Base-by-base conservation (phyloP, 345 rosid genomes). In the Eucalyptus pauciflora region DNA sequence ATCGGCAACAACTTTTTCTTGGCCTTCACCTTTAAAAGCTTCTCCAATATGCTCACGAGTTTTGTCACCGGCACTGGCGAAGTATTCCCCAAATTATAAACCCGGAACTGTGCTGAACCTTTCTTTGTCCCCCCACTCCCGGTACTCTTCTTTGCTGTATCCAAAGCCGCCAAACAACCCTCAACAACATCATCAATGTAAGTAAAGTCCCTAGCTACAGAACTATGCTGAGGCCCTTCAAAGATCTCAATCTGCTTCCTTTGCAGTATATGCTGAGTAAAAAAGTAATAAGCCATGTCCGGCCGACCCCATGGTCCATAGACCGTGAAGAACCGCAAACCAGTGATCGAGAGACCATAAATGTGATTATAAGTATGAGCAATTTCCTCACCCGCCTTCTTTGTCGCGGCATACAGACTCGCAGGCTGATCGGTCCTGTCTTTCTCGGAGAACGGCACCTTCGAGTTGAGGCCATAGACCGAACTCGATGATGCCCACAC, bases 401-500 rank as follows among this genome's bases (percentile, higher is more conserved):
- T 95, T 17, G 97, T 94, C 8, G 96, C 97, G 9, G 96, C 97
- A 50, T 95, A 94, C 79, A 95, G 87, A 79, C 96, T 95, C 48
- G 96, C 96, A 5, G 96, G 97, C 8, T 90, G 95, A 81, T 94
- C 95, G 1, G 95, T 94, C 64, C 94, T 90, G 86, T 96, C 98
- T 86, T 92, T 93, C 90, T 96, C 96, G 3, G 95, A 94, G 89
- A 95, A 96, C 11, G 97, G 97, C 27, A 95, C 96, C 87, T 94
- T 92, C 3, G 92, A 88, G 89, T 95, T 96, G n/a, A 94, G 90
- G 10, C 96, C 94, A 62, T 95, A 95, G 46, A 95, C 97, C 18
- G 96, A 95, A 89, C 97, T 96, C 71, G 96, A 94, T 3, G 98
- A 95, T 7, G 96, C 96, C 96, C 98, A 95, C 45, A 96, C 95